Conservation (phyloP, 495 filamentous ascomycete species). For the Xylaria palmicola region DNA sequence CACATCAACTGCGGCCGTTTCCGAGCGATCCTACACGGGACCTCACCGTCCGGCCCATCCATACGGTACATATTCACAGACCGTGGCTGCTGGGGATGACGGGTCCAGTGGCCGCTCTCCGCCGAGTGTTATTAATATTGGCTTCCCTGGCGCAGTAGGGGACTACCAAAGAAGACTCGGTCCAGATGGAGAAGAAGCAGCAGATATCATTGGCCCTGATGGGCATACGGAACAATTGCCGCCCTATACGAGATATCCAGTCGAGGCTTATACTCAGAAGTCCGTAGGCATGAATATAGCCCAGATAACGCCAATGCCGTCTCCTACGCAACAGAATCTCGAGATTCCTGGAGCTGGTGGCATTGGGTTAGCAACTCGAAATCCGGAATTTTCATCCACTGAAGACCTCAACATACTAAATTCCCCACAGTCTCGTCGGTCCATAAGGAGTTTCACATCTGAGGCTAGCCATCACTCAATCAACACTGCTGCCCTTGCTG, state of each 20-base stretch:
- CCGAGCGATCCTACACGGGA: constrained; percentile 60
- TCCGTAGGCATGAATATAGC: constrained; percentile 19
- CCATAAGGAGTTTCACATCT: constrained; percentile 48
- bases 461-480: constrained; percentile 45
- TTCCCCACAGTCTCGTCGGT: constrained; percentile 53
- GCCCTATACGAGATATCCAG: constrained; percentile 80
- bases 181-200: constrained; percentile 80
- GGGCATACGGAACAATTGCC: constrained; percentile 89
- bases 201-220: constrained; percentile 83
- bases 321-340: constrained; percentile 21
- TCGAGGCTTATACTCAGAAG: constrained; percentile 48
- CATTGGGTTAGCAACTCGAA: constrained; percentile 51
- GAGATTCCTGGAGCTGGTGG: constrained; percentile 50
- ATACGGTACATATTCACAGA: constrained; percentile 81
- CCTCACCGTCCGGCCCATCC: constrained; percentile 74
- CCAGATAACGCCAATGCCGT: constrained; percentile 11
- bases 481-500: constrained; percentile 31
- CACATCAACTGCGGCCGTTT: constrained; percentile 52
- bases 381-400: constrained; percentile 55
- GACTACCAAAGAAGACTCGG: constrained; percentile 69
- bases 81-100: constrained; percentile 40
- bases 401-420: constrained; percentile 42
- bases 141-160: constrained; percentile 65
- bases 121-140: constrained; percentile 58
- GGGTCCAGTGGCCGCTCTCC: constrained; percentile 16